Evolutionary conservation across 352 stramenopile genomes (phyloP).

Genomic region (Peronospora destructor): DNA sequence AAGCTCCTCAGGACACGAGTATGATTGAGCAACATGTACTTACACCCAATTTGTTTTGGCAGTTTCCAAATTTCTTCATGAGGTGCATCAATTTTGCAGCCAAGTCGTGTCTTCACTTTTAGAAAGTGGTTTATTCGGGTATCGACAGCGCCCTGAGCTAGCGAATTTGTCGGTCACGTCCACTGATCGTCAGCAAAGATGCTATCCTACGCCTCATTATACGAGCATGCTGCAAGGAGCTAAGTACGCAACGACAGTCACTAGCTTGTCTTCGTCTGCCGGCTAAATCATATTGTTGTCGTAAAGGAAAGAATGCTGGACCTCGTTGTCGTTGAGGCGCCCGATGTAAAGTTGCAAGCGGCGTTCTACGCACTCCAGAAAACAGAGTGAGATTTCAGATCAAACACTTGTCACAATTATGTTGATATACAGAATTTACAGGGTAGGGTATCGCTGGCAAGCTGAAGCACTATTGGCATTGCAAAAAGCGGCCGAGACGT

Average conservation of each 20-base stretch:
- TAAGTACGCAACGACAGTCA: constrained; percentile 89
- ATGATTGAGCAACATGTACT: constrained; percentile 10
- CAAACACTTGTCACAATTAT: too few species aligned
- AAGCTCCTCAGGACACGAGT: not conserved
- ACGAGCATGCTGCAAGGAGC: constrained; percentile 91
- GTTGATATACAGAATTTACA: constrained; percentile 79
- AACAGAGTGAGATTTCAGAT: too few species aligned
- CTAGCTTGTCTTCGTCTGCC: constrained; percentile 87
- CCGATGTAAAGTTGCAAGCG: constrained; percentile 86
- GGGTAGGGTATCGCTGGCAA: constrained; percentile 84
- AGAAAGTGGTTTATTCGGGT: constrained; percentile 45
- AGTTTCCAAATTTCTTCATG: constrained; percentile 18
- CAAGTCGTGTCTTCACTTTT: constrained; percentile 5
- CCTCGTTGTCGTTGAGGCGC: constrained; percentile 91
- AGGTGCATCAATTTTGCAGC: constrained; percentile 14
- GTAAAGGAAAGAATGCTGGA: constrained; percentile 94
- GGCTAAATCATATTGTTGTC: constrained; percentile 80
- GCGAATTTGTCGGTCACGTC: constrained; percentile 90
- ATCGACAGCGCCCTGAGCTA: constrained; percentile 90
- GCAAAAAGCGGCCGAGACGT: constrained; percentile 91
- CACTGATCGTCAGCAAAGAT: constrained; percentile 89
- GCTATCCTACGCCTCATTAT: constrained; percentile 91
- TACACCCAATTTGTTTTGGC: constrained; percentile 14
- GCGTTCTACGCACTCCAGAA: too few species aligned
- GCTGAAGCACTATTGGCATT: constrained; percentile 88